Base-by-base conservation (phyloP, 2,329 filamentous ascomycete species). In the Epicoccum nigrum region DNA sequence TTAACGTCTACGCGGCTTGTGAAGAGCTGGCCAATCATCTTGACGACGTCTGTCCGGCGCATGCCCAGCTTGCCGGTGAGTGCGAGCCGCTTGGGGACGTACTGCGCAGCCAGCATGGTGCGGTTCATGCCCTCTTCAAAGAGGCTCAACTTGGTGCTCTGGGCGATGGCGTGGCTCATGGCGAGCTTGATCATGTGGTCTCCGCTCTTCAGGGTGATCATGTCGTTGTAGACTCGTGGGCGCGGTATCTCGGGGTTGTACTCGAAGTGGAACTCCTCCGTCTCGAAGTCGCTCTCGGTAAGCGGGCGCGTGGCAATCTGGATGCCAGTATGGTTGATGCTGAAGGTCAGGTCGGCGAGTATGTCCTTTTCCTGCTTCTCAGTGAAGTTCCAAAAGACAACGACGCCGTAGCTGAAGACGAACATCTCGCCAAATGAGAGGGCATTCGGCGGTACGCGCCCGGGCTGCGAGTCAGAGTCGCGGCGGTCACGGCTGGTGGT, bases 121-220 rank as follows among this genome's bases (percentile, higher is more conserved):
- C 90, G 84, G 42, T 89, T 88, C 93, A 99, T 97, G 51, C 89
- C 85, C 74, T 96, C 94, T 73, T 99, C 94, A 65, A 99, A 99
- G 71, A 94, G 91, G 69, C 89, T 94, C 32, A 99, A 79, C 74
- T 97, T 97, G 0, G 94, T 99, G 73, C 92, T 97, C 74, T 99
- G 94, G 1, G 92, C 92, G 62, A 99, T 97, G 30, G 92, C 94
- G 71, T 99, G 94, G 72, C 90, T 95, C 78, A 99, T 99, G 27
- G 93, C 92, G 13, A 99, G 81, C 76, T 97, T 97, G 71, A 97
- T 96, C 93, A 99, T 97, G 76, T 99, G 94, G 76, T 99, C 94
- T 31, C 90, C 87, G 54, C 91, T 95, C 56, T 95, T 83, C 35
- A 99, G 79, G 0, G 94, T 99, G 65, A 99, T 97, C 94, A 99